phyloP scores from a whole-genome alignment of 2,329 filamentous ascomycete species.

The Cadophora sp. region DNA sequence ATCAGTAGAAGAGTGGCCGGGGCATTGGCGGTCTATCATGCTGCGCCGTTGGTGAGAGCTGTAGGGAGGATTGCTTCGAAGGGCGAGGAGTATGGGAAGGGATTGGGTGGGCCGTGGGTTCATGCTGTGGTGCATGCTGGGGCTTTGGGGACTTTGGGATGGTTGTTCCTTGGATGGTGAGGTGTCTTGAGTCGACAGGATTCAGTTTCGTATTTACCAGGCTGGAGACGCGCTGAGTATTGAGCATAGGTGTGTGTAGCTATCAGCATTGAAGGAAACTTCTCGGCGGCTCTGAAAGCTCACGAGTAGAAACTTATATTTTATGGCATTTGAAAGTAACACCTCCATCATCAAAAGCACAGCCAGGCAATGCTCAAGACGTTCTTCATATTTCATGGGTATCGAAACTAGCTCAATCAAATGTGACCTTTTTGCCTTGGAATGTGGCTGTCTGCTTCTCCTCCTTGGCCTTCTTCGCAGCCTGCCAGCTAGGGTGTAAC shows the following conservation, averaged over 20 bases:
- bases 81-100: constrained; percentile 18
- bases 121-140: constrained; percentile 38
- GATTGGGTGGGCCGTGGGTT: constrained; percentile 36
- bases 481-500: constrained; percentile 68
- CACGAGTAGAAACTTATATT: too few species aligned
- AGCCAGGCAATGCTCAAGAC: neutral
- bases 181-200: too few species aligned
- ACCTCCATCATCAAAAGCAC: neutral
- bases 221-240: too few species aligned
- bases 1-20: constrained; percentile 43
- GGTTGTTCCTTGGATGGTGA: constrained; percentile 2
- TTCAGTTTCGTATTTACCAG: too few species aligned
- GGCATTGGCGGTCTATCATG: constrained; percentile 46
- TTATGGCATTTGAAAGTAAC: neutral
- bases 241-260: too few species aligned
- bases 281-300: neutral
- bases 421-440: constrained; percentile 63
- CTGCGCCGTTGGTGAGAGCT: constrained; percentile 44
- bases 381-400: constrained; percentile 24
- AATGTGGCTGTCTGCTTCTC: constrained; percentile 58
- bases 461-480: constrained; percentile 65
- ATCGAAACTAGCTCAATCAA: constrained; percentile 51
- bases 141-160: constrained; percentile 17
- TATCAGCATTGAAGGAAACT: neutral
- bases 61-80: constrained; percentile 26